Percentiles rank a stretch among this genome's conserved stretches.
Evolutionary conservation across 164 flowering plant species (phyloP).

Genomic region (Macadamia tetraphylla): DNA sequence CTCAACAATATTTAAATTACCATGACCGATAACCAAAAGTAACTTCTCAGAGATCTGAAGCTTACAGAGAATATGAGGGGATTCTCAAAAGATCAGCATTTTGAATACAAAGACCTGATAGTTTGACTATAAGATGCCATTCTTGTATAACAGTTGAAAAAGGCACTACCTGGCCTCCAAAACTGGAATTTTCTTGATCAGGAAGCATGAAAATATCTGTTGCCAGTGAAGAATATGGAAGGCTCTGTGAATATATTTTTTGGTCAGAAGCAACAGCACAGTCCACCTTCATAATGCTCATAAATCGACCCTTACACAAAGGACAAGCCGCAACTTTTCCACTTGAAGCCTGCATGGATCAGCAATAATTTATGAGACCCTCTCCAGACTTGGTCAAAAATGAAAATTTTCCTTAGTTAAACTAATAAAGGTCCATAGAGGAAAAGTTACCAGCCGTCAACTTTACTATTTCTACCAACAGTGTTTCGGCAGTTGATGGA

Average conservation of each 20-base stretch:
- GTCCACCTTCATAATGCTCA: conserved; percentile 63
- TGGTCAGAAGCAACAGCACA: conserved; percentile 63
- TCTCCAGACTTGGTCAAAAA: background rate
- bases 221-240: conserved; percentile 41
- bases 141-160: background rate
- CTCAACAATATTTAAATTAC: too few species aligned
- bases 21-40: too few species aligned
- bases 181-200: conserved; percentile 20
- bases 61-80: background rate
- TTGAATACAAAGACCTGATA: too few species aligned
- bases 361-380: conserved; percentile 1
- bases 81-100: background rate
- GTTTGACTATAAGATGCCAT: too few species aligned
- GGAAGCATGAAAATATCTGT: conserved; percentile 38
- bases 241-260: conserved; percentile 85
- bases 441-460: background rate
- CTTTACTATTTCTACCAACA: background rate
- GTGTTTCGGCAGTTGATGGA: background rate
- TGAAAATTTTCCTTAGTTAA: background rate
- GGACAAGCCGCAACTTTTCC: conserved; percentile 74
- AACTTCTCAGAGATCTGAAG: background rate
- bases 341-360: conserved; percentile 42
- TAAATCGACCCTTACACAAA: conserved; percentile 78
- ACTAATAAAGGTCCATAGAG: background rate
- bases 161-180: conserved; percentile 39